Evolutionary conservation across 2,329 filamentous ascomycete species (phyloP).

Genomic region (Aspergillus pseudoglaucus): DNA sequence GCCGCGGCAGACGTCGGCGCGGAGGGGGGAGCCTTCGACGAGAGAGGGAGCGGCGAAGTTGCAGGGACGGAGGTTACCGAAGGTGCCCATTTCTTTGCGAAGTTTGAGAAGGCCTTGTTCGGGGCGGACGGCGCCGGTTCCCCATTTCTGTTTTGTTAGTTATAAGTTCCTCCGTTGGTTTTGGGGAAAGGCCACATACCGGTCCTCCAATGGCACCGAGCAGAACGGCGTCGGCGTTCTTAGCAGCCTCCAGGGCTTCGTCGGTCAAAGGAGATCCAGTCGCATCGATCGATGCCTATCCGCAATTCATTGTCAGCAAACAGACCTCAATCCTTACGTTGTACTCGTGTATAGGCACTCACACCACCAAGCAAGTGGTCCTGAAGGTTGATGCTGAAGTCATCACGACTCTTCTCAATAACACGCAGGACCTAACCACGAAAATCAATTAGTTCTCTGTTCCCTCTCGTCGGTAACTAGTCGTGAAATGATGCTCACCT

Average conservation of each 20-base stretch:
- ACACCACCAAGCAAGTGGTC: slow-evolving; percentile 88
- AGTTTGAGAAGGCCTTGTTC: slow-evolving; percentile 88
- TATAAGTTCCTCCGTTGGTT: not conserved
- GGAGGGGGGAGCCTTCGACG: slow-evolving; percentile 78
- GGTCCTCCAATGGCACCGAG: slow-evolving; percentile 94
- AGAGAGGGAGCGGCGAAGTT: slow-evolving; percentile 87
- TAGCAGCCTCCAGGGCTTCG: slow-evolving; percentile 73
- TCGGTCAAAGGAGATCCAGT: slow-evolving; percentile 73
- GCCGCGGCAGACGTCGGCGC: slow-evolving; percentile 74
- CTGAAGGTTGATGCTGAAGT: slow-evolving; percentile 79
- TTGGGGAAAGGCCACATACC: slow-evolving; percentile 36
- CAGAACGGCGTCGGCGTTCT: slow-evolving; percentile 80
- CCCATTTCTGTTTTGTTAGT: slow-evolving; percentile 63
- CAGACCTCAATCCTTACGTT: not conserved
- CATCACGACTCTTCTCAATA: slow-evolving; percentile 64
- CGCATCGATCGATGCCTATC: slow-evolving; percentile 78
- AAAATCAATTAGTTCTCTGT: slow-evolving; percentile 3
- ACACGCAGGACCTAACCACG: slow-evolving; percentile 63
- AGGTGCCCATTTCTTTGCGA: slow-evolving; percentile 88
- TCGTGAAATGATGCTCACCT: slow-evolving; percentile 48
- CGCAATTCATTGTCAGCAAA: slow-evolving; percentile 2
- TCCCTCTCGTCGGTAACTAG: not conserved
- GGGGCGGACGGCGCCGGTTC: slow-evolving; percentile 76
- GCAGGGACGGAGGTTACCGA: slow-evolving; percentile 92
- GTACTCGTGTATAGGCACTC: slow-evolving; percentile 37